Base-by-base conservation (phyloP, 2,329 filamentous ascomycete species). In the Hymenoscyphus scutula region DNA sequence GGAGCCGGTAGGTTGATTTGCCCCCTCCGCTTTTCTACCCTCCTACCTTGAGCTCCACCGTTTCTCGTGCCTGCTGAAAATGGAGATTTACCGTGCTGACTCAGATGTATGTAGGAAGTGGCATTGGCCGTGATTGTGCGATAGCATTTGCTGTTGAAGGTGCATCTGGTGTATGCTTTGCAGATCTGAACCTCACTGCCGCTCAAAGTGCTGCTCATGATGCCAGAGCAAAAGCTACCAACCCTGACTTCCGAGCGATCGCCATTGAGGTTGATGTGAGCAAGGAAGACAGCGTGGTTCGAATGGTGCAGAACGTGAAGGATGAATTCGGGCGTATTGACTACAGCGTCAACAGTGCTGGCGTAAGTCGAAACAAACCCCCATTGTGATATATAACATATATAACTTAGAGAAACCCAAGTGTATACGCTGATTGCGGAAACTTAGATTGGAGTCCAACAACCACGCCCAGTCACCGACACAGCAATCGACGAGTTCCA, bases 91-190 rank as follows among this genome's bases (percentile, higher is more conserved):
- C 11, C 19, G 45, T 32, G 55, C 55, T 27, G 55, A 37, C 55
- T 57, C 55, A 41, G 45, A 51, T 5, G 5, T 51, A 10, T 51
- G 10, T 51, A 51, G 45, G 45, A 51, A 51, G 45, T 25, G 30
- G 55, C 11, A 57, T 57, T n/a, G 55, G 55, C 55, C 55, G 55
- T 15, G 55, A 57, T 25, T 38, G 29, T 38, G 55, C 55, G 13
- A 27, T 57, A 15, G 30, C 55, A 5, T 57, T 57, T 41, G 55
- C 55, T 25, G 30, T n/a, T 23, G 32, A 32, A 11, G 55, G 55
- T 32, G 55, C 34, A 23, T 38, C 55, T 41, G 30, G 32, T 15
- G 23, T 57, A 17, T 13, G n/a, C 23, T 41, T 38, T 19, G 55
- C 55, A 7, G 55, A 57, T 29, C 32, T 57, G 3, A 57, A 57